Percentiles rank a stretch among this genome's conserved stretches.
phyloP scores from a whole-genome alignment of 2,329 filamentous ascomycete genomes.

The Fusarium sp. region DNA sequence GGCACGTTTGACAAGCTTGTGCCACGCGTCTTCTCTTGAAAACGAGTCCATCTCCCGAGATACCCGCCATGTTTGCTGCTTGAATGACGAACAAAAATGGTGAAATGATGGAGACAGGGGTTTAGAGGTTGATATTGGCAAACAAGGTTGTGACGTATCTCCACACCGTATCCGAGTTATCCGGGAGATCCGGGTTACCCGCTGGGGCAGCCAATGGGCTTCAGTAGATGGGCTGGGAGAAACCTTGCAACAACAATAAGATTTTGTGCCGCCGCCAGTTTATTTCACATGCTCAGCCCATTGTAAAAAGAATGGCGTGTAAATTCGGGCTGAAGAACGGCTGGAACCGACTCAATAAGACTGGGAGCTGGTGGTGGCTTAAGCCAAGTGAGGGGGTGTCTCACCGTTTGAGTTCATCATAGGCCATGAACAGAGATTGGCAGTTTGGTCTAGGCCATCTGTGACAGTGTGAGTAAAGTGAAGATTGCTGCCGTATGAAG shows the following conservation, averaged over 20 bases:
- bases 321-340: no score
- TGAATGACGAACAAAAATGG: neutral
- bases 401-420: neutral
- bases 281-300: neutral
- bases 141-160: neutral
- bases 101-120: neutral
- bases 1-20: slow-evolving; percentile 42
- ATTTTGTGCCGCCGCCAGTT: neutral
- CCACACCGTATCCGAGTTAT: neutral
- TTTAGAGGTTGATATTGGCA: neutral
- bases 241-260: neutral
- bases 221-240: neutral
- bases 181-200: slow-evolving; percentile 1
- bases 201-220: neutral
- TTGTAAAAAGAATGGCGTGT: neutral
- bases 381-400: neutral
- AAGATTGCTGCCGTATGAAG: neutral
- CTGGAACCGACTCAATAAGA: neutral
- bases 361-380: neutral
- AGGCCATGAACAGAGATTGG: neutral
- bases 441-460: neutral
- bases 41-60: neutral
- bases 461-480: neutral
- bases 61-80: neutral
- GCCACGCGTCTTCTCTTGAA: slow-evolving; percentile 37